Evolutionary conservation across 371 early-diverging fungal species (phyloP).

Genomic region (Mucor racemosus): DNA sequence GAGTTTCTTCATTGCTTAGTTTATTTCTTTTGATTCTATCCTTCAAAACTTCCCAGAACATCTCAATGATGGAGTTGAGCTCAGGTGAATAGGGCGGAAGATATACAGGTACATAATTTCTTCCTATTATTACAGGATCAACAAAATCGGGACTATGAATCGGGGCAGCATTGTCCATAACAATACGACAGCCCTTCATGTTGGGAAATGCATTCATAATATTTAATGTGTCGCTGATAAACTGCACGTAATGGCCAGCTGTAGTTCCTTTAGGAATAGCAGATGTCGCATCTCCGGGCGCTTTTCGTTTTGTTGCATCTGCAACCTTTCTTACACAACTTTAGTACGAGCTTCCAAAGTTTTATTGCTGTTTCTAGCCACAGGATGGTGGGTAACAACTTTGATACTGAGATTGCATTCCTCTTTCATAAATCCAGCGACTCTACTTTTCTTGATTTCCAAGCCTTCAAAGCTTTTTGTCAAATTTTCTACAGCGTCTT

Average conservation of each 20-base stretch:
- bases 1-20: not conserved
- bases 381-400: too few relatives aligned
- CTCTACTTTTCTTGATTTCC: too few relatives aligned
- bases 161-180: not conserved
- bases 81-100: slow-evolving; percentile 14
- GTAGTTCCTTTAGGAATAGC: slow-evolving; percentile 20
- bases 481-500: too few relatives aligned
- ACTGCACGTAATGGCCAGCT: slow-evolving; percentile 19
- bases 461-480: too few relatives aligned
- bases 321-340: not conserved
- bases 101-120: slow-evolving; percentile 11
- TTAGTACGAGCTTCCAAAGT: too few relatives aligned
- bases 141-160: too few relatives aligned
- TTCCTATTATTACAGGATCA: not conserved
- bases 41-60: slow-evolving; percentile 16
- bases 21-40: slow-evolving; percentile 5
- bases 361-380: too few relatives aligned
- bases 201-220: slow-evolving; percentile 11
- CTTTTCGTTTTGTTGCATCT: slow-evolving; percentile 11
- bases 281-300: not conserved
- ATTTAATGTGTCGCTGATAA: slow-evolving; percentile 8
- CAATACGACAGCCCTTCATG: not conserved
- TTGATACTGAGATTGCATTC: too few relatives aligned
- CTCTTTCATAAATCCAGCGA: too few relatives aligned
- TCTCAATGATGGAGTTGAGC: slow-evolving; percentile 27